A percentile compares a stretch with the other conserved stretches of the same genome.
phyloP scores from a whole-genome alignment of 2,329 filamentous ascomycete genomes.

The Capronia americana region DNA sequence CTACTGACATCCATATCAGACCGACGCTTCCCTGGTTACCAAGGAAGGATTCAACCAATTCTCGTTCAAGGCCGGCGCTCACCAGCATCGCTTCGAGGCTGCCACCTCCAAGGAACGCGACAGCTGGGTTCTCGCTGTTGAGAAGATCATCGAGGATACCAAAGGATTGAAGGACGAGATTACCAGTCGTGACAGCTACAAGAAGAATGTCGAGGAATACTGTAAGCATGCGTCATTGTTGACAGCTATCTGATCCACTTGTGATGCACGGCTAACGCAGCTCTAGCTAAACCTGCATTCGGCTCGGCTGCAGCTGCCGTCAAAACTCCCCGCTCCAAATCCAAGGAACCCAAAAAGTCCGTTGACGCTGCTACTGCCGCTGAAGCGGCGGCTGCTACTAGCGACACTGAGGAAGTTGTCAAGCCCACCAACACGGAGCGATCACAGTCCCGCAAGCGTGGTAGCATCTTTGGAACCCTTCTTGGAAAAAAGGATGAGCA shows the following conservation, averaged over 20 bases:
- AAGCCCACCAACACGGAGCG: slow-evolving; percentile 64
- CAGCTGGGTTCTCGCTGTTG: slow-evolving; percentile 86
- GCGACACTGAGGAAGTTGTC: slow-evolving; percentile 43
- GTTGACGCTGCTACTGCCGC: slow-evolving; percentile 35
- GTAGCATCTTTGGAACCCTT: slow-evolving; percentile 64
- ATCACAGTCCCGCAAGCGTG: slow-evolving; percentile 64
- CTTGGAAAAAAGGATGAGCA: slow-evolving; percentile 65
- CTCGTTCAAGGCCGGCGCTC: slow-evolving; percentile 79
- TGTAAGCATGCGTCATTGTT: slow-evolving; percentile 53
- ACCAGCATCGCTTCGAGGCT: slow-evolving; percentile 96
- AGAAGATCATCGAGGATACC: slow-evolving; percentile 81
- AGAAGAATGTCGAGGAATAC: slow-evolving; percentile 77
- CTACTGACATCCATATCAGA: slow-evolving; percentile 48
- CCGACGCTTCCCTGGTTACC: slow-evolving; percentile 73
- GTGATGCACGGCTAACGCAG: slow-evolving; percentile 40
- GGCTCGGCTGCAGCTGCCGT: slow-evolving; percentile 44
- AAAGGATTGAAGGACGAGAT: slow-evolving; percentile 78
- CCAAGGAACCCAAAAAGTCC: slow-evolving; percentile 46
- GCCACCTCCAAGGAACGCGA: slow-evolving; percentile 76
- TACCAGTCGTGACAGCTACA: slow-evolving; percentile 83
- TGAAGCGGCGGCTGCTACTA: slow-evolving; percentile 31
- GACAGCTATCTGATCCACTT: slow-evolving; percentile 13
- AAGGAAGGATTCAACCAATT: slow-evolving; percentile 82
- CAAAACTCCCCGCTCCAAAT: slow-evolving; percentile 43
- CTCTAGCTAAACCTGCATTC: slow-evolving; percentile 52